Evolutionary conservation across 768 basidiomycete species (phyloP).

Genomic region (Leucogyrophana mollusca): DNA sequence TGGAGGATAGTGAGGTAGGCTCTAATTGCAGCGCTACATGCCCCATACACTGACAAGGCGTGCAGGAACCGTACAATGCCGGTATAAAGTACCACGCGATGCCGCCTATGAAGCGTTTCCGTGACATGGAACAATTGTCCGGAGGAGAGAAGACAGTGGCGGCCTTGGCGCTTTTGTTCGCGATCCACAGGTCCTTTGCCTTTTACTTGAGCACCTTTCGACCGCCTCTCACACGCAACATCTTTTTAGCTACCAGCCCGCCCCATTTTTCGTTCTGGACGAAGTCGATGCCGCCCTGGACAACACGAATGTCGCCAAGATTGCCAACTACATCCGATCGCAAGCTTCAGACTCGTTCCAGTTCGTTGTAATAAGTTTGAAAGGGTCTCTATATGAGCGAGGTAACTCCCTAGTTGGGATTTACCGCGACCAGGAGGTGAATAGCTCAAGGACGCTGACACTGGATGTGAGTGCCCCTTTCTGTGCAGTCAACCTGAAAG

Average conservation of each 20-base stretch:
- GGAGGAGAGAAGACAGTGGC: constrained; percentile 99
- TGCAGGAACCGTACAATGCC: constrained; percentile 80
- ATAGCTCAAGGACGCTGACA: constrained; percentile 88
- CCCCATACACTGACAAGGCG: no score
- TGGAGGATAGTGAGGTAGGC: constrained; percentile 92
- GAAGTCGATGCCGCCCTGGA: constrained; percentile 98
- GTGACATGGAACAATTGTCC: constrained; percentile 98
- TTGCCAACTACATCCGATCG: constrained; percentile 87
- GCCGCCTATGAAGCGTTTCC: constrained; percentile 99
- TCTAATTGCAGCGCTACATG: constrained; percentile 24
- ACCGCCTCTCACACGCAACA: not conserved
- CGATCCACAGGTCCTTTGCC: constrained; percentile 81
- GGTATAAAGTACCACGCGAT: constrained; percentile 99
- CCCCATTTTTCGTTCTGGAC: constrained; percentile 98
- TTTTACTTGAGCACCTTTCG: not conserved
- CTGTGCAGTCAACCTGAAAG: not conserved
- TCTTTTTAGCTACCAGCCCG: constrained; percentile 78
- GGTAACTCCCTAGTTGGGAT: constrained; percentile 92
- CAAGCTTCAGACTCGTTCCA: constrained; percentile 88
- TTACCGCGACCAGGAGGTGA: constrained; percentile 90
- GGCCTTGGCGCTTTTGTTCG: constrained; percentile 92
- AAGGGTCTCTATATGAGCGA: constrained; percentile 88
- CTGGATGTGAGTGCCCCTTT: constrained; percentile 64
- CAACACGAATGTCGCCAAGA: constrained; percentile 97
- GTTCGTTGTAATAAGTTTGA: constrained; percentile 96